Percentiles rank a stretch among this genome's conserved stretches.
Conservation (phyloP, 768 basidiomycete genomes). For the Ephemerocybe angulata region DNA sequence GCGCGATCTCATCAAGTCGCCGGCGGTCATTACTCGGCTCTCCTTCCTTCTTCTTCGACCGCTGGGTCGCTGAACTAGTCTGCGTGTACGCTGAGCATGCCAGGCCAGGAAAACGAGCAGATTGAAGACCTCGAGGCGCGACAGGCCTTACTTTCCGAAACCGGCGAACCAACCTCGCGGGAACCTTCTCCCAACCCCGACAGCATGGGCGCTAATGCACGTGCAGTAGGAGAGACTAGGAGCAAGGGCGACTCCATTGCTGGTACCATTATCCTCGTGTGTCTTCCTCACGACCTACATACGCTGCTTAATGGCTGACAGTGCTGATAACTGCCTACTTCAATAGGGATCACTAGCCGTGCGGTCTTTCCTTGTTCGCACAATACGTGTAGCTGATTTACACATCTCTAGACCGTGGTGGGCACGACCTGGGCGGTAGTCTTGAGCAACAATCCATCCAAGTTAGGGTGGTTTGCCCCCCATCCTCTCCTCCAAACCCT, state of each 20-base stretch:
- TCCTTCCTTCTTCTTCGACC: too few species aligned
- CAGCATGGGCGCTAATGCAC: neutral
- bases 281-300: too few species aligned
- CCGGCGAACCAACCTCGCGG: neutral
- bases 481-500: slow-evolving; percentile 65
- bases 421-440: slow-evolving; percentile 44
- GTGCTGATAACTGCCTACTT: neutral
- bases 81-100: too few species aligned
- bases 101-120: neutral
- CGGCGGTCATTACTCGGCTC: too few species aligned
- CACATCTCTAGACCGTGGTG: slow-evolving; percentile 34
- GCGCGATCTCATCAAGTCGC: too few species aligned
- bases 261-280: neutral
- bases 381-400: neutral
- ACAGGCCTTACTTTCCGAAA: neutral
- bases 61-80: too few species aligned
- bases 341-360: slow-evolving; percentile 6
- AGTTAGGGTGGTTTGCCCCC: slow-evolving; percentile 58
- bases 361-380: neutral
- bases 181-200: neutral
- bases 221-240: neutral
- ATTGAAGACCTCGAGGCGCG: neutral
- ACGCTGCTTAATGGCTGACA: too few species aligned
- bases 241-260: neutral
- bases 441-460: slow-evolving; percentile 40